Evolutionary conservation across 1,139 yeast genomes (phyloP).

Genomic region (Lodderomyces elongisporus): DNA sequence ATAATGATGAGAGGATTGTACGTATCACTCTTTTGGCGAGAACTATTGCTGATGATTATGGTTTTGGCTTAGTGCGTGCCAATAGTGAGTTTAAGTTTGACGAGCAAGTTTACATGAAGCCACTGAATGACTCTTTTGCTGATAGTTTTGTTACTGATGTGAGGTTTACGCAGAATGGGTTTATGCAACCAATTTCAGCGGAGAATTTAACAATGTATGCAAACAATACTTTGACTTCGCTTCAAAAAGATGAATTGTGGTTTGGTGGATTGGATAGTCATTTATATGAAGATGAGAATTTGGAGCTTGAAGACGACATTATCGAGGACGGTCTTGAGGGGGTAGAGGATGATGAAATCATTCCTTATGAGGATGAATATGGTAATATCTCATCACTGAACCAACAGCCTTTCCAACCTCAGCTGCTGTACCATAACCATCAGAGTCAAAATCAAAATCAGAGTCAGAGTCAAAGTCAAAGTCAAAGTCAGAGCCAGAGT

Average conservation of each 20-base stretch:
- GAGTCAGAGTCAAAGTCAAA: background rate
- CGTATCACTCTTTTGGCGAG: slow-evolving; percentile 49
- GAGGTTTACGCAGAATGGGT: slow-evolving; percentile 40
- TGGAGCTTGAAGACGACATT: slow-evolving; percentile 16
- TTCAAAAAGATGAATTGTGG: slow-evolving; percentile 23
- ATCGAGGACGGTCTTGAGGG: slow-evolving; percentile 20
- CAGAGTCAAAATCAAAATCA: background rate
- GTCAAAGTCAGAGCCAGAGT: background rate
- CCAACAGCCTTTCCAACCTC: background rate
- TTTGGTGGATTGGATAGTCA: slow-evolving; percentile 17
- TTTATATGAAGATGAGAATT: slow-evolving; percentile 14
- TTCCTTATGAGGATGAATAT: slow-evolving; percentile 6
- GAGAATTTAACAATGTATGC: slow-evolving; percentile 21
- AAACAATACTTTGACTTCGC: slow-evolving; percentile 10
- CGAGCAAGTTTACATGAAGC: slow-evolving; percentile 21
- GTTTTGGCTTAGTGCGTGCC: slow-evolving; percentile 50
- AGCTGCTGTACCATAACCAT: background rate
- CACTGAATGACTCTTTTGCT: slow-evolving; percentile 16
- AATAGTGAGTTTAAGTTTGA: slow-evolving; percentile 42
- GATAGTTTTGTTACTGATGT: slow-evolving; percentile 40
- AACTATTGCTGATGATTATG: slow-evolving; percentile 45
- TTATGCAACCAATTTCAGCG: slow-evolving; percentile 32
- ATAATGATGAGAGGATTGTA: slow-evolving; percentile 44
- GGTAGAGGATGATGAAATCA: slow-evolving; percentile 5
- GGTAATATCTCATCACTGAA: slow-evolving; percentile 1